Base-by-base conservation (phyloP, 208 protist species). In the Trypanosomatidae sp. region DNA sequence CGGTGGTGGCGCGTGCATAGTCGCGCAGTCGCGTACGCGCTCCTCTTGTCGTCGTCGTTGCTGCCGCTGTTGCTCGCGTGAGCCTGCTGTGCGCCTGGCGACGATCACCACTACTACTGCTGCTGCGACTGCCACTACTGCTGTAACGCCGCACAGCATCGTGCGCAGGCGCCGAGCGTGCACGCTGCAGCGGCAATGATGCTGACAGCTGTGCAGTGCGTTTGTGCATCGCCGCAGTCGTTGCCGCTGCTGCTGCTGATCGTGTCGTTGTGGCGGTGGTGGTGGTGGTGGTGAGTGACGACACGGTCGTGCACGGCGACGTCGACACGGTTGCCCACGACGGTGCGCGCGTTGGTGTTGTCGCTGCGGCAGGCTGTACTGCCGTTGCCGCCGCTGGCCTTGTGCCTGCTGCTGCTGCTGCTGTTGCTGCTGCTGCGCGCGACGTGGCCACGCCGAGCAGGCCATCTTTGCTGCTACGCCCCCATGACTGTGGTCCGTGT, bases 401-500 rank as follows among this genome's bases (percentile, higher is more conserved):
- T 5, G 42, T 19, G 26, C 23, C 19, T 1, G 30, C n/a, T n/a
- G n/a, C 30, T 35, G n/a, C 30, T 35, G n/a, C 11, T 35, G n/a
- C 30, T 11, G n/a, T 35, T 35, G 30, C n/a, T 35, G n/a, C 30
- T 35, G n/a, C n/a, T 35, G 30, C n/a, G 11, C n/a, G n/a, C n/a
- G n/a, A n/a, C n/a, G n/a, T n/a, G n/a, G n/a, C 15, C 15, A 42
- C 13, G 28, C 28, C 13, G 28, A 8, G 28, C 28, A 69, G 24
- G 15, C 35, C 35, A 22, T 61, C 56, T 50, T 65, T 58, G 21
- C 44, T 38, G 0, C 66, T 63, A 11, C 70, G 20, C 23, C 57
- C 73, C 64, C 71, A 84, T 8, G 59, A 53, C 43, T 79, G 76
- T 13, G 71, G 55, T 2, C 73, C 76, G 50, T 80, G 42, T 22